A percentile compares a stretch with the other conserved stretches of the same genome.
These are phyloP conservation scores for Posidonia oceanica DNA, from an alignment of 116 monocot genomes.

Conservation along the genomic window DNA sequence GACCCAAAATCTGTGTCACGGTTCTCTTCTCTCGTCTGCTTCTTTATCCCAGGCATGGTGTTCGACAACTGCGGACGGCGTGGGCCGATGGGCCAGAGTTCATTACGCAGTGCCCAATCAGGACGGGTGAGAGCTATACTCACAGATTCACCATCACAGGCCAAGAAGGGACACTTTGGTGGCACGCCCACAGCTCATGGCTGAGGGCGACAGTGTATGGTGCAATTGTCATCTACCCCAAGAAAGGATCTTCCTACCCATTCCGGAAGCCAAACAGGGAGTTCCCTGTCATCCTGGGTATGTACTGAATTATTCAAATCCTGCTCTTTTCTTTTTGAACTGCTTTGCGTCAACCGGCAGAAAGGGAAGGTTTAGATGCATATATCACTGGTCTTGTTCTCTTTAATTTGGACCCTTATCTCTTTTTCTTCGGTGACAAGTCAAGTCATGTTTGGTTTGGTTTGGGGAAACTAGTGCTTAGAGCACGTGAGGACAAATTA, in stretches of 20 bases:
- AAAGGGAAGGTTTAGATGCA: background rate
- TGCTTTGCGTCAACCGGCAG: background rate
- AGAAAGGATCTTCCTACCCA: slow-evolving; percentile 14
- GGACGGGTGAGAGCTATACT: slow-evolving; percentile 35
- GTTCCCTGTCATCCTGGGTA: slow-evolving; percentile 1
- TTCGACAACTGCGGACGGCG: slow-evolving; percentile 31
- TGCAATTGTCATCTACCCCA: slow-evolving; percentile 22
- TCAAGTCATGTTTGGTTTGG: too few relatives aligned
- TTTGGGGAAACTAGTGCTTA: too few relatives aligned
- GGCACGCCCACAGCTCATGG: slow-evolving; percentile 18
- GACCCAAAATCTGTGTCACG: too few relatives aligned
- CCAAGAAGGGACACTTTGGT: slow-evolving; percentile 45
- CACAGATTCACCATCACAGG: slow-evolving; percentile 45
- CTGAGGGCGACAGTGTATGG: slow-evolving; percentile 19
- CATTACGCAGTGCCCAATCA: slow-evolving; percentile 73
- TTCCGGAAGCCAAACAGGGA: slow-evolving; percentile 27
- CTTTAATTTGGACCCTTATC: too few relatives aligned
- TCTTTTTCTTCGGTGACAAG: too few relatives aligned
- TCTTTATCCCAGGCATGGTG: slow-evolving; percentile 14
- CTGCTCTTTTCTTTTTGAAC: background rate
- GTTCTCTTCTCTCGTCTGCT: too few relatives aligned
- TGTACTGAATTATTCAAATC: too few relatives aligned
- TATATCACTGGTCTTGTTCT: too few relatives aligned
- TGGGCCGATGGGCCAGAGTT: slow-evolving; percentile 66
- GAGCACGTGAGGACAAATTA: too few relatives aligned